These are phyloP conservation scores for Elaeis guineensis DNA, from an alignment of 176 grass and related monocot genomes.

Conservation along the genomic window DNA sequence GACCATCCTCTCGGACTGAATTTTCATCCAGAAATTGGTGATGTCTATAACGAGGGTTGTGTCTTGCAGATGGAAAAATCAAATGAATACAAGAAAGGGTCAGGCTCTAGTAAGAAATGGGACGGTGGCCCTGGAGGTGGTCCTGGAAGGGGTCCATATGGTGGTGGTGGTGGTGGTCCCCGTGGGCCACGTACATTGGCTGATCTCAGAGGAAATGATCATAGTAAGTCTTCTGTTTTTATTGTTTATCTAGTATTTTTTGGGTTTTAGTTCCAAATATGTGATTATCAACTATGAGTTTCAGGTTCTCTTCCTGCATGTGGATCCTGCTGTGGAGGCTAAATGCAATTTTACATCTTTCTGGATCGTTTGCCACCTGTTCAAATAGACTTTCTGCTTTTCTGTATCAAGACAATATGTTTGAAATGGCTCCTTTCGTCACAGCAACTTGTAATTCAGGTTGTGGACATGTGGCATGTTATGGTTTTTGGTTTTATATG, in stretches of 20 bases:
- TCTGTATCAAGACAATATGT: too few species aligned
- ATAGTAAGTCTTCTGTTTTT: slow-evolving; percentile 43
- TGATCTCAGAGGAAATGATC: slow-evolving; percentile 59
- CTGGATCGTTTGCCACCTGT: too few species aligned
- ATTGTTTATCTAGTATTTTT: background rate
- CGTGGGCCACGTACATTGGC: slow-evolving; percentile 60
- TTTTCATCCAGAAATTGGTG: too few species aligned
- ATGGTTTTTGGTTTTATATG: too few species aligned
- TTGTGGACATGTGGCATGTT: too few species aligned
- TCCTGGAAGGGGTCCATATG: slow-evolving; percentile 59
- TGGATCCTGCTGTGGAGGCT: slow-evolving; percentile 79
- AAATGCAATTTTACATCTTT: too few species aligned
- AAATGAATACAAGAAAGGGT: slow-evolving; percentile 71
- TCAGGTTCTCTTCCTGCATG: slow-evolving; percentile 91
- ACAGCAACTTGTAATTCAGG: too few species aligned
- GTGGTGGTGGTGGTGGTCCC: slow-evolving; percentile 23
- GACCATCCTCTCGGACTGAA: background rate
- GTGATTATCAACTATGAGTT: slow-evolving; percentile 13
- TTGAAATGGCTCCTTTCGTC: too few species aligned
- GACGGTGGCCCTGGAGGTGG: slow-evolving; percentile 86
- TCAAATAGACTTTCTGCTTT: too few species aligned
- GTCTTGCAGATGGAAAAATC: slow-evolving; percentile 67
- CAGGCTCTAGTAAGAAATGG: slow-evolving; percentile 85
- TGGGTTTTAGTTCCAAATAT: background rate
- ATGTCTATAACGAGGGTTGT: background rate